Evolutionary conservation across 2,329 filamentous ascomycete genomes (phyloP).

Genomic region (Pyrenophora seminiperda): DNA sequence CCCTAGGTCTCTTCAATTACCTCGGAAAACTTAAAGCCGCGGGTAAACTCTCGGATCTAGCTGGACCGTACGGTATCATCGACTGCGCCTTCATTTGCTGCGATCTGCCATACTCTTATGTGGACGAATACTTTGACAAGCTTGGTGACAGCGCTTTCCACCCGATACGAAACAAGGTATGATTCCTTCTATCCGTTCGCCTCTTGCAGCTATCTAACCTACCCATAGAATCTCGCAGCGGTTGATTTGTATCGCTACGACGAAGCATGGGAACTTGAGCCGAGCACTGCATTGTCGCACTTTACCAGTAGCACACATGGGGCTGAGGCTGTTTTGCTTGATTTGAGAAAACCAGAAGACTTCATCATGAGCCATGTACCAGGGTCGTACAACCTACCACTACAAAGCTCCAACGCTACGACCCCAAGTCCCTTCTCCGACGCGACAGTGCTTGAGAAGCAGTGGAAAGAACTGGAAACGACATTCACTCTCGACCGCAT

Average conservation of each 20-base stretch:
- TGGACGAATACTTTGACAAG: constrained; percentile 65
- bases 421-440: constrained; percentile 24
- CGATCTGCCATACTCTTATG: constrained; percentile 67
- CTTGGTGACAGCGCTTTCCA: constrained; percentile 47
- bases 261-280: constrained; percentile 28
- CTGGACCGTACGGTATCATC: constrained; percentile 14
- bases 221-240: constrained; percentile 19
- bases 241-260: constrained; percentile 32
- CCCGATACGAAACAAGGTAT: constrained; percentile 25
- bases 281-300: constrained; percentile 15
- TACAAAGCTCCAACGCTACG: constrained; percentile 19
- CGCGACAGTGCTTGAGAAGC: constrained; percentile 19
- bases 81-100: constrained; percentile 61
- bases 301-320: constrained; percentile 7
- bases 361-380: constrained; percentile 24
- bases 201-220: neutral
- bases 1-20: constrained; percentile 24
- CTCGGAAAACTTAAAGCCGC: constrained; percentile 17
- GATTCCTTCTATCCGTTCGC: neutral
- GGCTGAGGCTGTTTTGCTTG: constrained; percentile 13
- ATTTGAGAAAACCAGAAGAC: constrained; percentile 26
- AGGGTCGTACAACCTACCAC: constrained; percentile 26
- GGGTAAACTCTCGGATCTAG: constrained; percentile 18
- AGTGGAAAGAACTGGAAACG: constrained; percentile 27
- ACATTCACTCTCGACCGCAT: constrained; percentile 24